These are phyloP conservation scores for Pseudomassariella vexata DNA, from an alignment of 2,329 filamentous ascomycete genomes.

Conservation along the genomic window DNA sequence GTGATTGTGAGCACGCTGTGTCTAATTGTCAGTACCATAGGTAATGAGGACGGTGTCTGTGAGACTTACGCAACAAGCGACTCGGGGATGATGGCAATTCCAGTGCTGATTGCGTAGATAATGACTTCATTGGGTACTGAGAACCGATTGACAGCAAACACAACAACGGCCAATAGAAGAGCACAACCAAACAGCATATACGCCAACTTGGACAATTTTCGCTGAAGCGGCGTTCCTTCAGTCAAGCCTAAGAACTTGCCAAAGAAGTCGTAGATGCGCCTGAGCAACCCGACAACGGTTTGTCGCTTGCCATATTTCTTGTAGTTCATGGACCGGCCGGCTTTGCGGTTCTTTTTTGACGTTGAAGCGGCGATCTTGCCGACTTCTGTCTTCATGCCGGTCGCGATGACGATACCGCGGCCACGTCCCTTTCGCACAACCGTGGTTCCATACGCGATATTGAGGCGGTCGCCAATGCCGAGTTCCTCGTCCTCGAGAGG, in stretches of 20 bases:
- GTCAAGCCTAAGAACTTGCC: conserved; percentile 56
- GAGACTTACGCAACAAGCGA: conserved; percentile 53
- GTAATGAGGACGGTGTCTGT: neutral
- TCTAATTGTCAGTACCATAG: no score
- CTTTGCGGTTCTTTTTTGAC: conserved; percentile 48
- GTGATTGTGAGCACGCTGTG: conserved; percentile 60
- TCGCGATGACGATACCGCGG: conserved; percentile 65
- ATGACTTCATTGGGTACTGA: conserved; percentile 45
- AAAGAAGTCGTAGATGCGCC: conserved; percentile 41
- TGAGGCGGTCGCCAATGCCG: conserved; percentile 65
- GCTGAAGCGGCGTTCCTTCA: conserved; percentile 71
- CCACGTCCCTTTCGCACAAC: conserved; percentile 68
- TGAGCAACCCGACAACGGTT: conserved; percentile 39
- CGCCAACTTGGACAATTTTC: conserved; percentile 71
- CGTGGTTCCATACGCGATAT: conserved; percentile 71
- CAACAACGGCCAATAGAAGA: conserved; percentile 50
- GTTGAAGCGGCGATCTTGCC: conserved; percentile 60
- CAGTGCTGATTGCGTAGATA: conserved; percentile 52
- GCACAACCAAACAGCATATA: conserved; percentile 70
- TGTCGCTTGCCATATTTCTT: conserved; percentile 47
- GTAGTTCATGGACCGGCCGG: conserved; percentile 46
- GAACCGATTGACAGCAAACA: conserved; percentile 53
- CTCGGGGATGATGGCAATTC: conserved; percentile 58
- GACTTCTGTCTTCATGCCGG: conserved; percentile 67
- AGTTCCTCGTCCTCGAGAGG: conserved; percentile 48